Conservation (phyloP, 345 rosid genomes). For the Alliaria petiolata region DNA sequence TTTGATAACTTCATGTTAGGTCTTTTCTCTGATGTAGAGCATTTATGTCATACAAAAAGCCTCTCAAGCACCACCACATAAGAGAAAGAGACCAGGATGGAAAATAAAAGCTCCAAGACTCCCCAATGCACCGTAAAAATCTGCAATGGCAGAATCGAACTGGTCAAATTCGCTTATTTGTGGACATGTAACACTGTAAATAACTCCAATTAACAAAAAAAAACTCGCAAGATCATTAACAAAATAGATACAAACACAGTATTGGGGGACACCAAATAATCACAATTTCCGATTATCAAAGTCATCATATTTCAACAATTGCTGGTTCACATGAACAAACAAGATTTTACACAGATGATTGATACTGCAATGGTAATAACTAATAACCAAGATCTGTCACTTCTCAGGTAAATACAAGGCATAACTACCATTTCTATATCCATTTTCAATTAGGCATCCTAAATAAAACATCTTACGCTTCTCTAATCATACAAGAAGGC, state of each 20-base stretch:
- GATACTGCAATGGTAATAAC: background rate
- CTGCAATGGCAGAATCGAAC: constrained; percentile 5
- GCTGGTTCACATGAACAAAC: background rate
- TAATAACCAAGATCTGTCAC: background rate
- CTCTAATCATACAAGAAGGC: background rate
- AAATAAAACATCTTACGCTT: background rate
- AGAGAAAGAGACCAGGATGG: constrained; percentile 12
- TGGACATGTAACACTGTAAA: background rate
- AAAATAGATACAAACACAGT: background rate
- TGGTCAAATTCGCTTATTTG: background rate
- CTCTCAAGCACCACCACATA: constrained; percentile 33
- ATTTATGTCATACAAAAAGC: constrained; percentile 7
- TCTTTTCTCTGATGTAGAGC: constrained; percentile 11
- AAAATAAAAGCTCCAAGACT: background rate
- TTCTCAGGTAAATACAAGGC: background rate
- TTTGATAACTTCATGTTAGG: constrained; percentile 49
- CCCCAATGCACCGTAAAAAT: background rate
- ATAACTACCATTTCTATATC: background rate
- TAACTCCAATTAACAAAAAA: background rate
- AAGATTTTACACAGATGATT: background rate
- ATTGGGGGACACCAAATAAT: too few relatives aligned
- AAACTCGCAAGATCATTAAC: background rate
- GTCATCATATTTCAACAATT: background rate
- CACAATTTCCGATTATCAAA: background rate
- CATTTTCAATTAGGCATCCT: background rate